Percentiles rank a stretch among this genome's conserved stretches.
These are phyloP conservation scores for Dactylonectria estremocensis DNA, from an alignment of 2,329 filamentous ascomycete species.

Conservation along the genomic window DNA sequence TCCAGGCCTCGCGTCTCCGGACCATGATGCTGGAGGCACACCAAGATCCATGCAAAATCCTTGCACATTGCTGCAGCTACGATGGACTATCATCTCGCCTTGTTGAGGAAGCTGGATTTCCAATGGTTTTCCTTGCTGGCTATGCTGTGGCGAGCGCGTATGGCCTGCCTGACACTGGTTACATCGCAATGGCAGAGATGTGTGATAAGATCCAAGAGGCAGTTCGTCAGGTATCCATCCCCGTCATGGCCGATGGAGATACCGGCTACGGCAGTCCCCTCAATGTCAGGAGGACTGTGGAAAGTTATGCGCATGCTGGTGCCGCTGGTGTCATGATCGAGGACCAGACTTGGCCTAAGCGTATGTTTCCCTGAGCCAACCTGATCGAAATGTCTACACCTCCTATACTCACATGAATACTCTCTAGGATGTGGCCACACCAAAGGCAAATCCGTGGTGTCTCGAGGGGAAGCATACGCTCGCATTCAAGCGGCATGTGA, in stretches of 20 bases:
- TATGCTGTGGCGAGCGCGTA: conserved; percentile 58
- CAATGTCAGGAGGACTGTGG: conserved; percentile 62
- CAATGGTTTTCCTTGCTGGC: conserved; percentile 61
- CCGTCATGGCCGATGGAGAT: conserved; percentile 63
- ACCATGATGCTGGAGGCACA: conserved; percentile 59
- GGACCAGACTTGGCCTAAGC: conserved; percentile 65
- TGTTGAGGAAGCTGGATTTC: conserved; percentile 62
- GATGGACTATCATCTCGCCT: conserved; percentile 61
- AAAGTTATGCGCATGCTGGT: conserved; percentile 57
- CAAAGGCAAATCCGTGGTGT: conserved; percentile 62
- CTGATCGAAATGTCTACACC: neutral
- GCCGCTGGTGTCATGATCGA: conserved; percentile 61
- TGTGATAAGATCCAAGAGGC: conserved; percentile 62
- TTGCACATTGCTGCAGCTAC: conserved; percentile 60
- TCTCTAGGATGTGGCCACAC: conserved; percentile 55
- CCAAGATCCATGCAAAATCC: conserved; percentile 58
- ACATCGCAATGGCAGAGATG: conserved; percentile 64
- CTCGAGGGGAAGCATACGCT: conserved; percentile 61
- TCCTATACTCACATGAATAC: neutral
- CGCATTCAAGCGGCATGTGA: conserved; percentile 62
- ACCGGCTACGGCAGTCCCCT: conserved; percentile 64
- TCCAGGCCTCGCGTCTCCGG: conserved; percentile 56
- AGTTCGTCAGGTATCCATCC: conserved; percentile 55
- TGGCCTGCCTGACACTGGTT: conserved; percentile 64
- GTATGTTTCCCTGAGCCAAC: conserved; percentile 47